Conservation (phyloP, 1,284 basidiomycete species). For the Irpex sp. region DNA sequence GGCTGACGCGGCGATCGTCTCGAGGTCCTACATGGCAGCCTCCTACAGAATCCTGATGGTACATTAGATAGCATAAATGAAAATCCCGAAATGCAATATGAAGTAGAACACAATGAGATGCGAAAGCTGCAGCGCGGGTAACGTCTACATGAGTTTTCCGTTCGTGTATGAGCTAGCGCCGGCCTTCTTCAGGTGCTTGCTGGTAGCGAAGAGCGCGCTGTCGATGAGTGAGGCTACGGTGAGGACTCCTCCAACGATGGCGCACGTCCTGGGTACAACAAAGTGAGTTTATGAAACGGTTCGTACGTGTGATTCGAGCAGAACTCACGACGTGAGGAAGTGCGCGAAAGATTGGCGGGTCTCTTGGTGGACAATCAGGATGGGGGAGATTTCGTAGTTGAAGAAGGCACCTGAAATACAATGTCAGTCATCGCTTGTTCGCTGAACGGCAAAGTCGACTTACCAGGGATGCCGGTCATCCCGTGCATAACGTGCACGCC, state of each 20-base stretch:
- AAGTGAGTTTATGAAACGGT: too few species aligned
- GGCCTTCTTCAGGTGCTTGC: conserved; percentile 62
- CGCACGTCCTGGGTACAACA: conserved; percentile 71
- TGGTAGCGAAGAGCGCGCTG: conserved; percentile 79
- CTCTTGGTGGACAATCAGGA: conserved; percentile 89
- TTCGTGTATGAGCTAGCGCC: conserved; percentile 27
- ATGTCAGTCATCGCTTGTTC: background rate
- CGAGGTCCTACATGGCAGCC: background rate
- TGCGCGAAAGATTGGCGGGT: conserved; percentile 93
- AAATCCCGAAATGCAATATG: background rate
- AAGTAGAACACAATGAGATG: background rate
- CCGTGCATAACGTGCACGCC: conserved; percentile 83
- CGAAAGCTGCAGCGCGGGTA: background rate
- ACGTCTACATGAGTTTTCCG: conserved; percentile 45
- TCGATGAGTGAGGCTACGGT: conserved; percentile 95
- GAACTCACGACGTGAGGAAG: conserved; percentile 89
- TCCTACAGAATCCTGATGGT: background rate
- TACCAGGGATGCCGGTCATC: conserved; percentile 74
- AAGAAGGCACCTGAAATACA: conserved; percentile 70
- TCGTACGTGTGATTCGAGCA: too few species aligned
- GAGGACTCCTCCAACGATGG: conserved; percentile 95
- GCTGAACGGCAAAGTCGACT: conserved; percentile 19
- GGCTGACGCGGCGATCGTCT: background rate
- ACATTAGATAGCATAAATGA: background rate
- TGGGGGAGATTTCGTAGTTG: conserved; percentile 98